Conservation (phyloP, 2,329 filamentous ascomycete genomes). For the Xylaria sp. region DNA sequence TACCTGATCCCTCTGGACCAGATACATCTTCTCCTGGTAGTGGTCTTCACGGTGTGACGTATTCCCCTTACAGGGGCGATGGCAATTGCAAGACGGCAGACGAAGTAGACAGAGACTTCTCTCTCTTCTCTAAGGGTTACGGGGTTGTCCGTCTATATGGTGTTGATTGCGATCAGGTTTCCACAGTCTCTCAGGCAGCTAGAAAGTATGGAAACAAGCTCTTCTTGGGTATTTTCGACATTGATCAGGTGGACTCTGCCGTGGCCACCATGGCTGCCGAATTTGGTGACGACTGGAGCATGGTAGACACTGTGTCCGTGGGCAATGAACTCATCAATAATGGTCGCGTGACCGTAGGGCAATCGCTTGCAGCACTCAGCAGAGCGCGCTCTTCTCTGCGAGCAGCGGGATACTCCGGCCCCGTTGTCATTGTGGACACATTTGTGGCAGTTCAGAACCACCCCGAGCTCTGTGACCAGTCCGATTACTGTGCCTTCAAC, state of each 20-base stretch:
- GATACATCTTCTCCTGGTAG: slow-evolving; percentile 33
- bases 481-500: slow-evolving; percentile 85
- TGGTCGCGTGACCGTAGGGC: slow-evolving; percentile 61
- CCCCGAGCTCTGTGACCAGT: slow-evolving; percentile 75
- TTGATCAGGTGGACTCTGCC: slow-evolving; percentile 65
- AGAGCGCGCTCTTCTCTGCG: slow-evolving; percentile 68
- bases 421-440: slow-evolving; percentile 84
- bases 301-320: slow-evolving; percentile 77
- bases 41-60: slow-evolving; percentile 57
- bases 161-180: slow-evolving; percentile 79
- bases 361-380: slow-evolving; percentile 69
- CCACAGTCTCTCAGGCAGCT: slow-evolving; percentile 70
- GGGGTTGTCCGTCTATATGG: slow-evolving; percentile 80
- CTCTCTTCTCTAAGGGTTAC: slow-evolving; percentile 63
- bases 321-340: slow-evolving; percentile 85
- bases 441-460: slow-evolving; percentile 74
- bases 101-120: slow-evolving; percentile 74
- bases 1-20: slow-evolving; percentile 31
- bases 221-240: slow-evolving; percentile 79
- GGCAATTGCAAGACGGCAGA: slow-evolving; percentile 73
- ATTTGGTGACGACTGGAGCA: slow-evolving; percentile 72
- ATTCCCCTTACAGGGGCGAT: slow-evolving; percentile 62
- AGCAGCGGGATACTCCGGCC: slow-evolving; percentile 73
- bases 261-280: slow-evolving; percentile 70
- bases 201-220: slow-evolving; percentile 74